Percentiles rank a stretch among this genome's conserved stretches.
Conservation (phyloP, 2,329 filamentous ascomycete species). For the Calcarisporium arbuscula region DNA sequence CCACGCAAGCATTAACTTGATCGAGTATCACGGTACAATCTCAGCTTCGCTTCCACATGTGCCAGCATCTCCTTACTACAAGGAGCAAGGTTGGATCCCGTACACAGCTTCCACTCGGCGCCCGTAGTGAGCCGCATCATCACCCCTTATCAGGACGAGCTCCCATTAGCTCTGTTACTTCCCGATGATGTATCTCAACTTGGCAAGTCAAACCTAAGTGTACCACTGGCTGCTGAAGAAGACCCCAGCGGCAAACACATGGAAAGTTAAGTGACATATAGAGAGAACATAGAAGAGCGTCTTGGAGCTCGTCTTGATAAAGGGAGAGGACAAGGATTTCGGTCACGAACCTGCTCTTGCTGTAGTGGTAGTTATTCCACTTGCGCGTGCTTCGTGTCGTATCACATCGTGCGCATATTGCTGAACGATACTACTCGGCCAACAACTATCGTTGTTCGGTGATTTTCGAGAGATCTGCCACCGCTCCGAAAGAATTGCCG, state of each 20-base stretch:
- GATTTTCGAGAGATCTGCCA: too few species aligned
- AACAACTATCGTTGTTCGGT: too few species aligned
- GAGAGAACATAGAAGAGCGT: too few species aligned
- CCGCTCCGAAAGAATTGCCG: slow-evolving; percentile 49
- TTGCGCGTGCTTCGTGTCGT: too few species aligned
- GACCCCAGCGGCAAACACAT: too few species aligned
- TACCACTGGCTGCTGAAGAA: too few species aligned
- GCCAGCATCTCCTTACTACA: slow-evolving; percentile 30
- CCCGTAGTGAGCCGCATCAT: slow-evolving; percentile 76
- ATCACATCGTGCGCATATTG: too few species aligned
- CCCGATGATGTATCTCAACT: not conserved
- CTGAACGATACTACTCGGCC: too few species aligned
- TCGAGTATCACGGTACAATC: slow-evolving; percentile 96
- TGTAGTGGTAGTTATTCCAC: not conserved
- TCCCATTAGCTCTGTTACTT: slow-evolving; percentile 4
- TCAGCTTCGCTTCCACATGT: slow-evolving; percentile 64
- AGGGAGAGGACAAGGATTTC: slow-evolving; percentile 9
- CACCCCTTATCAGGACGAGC: slow-evolving; percentile 16
- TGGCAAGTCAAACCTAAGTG: too few species aligned
- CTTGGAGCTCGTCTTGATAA: too few species aligned
- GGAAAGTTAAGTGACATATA: too few species aligned
- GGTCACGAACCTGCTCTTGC: slow-evolving; percentile 8
- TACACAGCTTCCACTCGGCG: slow-evolving; percentile 55
- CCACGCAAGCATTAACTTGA: slow-evolving; percentile 99
- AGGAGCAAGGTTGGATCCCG: slow-evolving; percentile 44